These are phyloP conservation scores for Chrysanthemum makinoi DNA, from an alignment of 129 eudicot genomes.

Conservation along the genomic window DNA sequence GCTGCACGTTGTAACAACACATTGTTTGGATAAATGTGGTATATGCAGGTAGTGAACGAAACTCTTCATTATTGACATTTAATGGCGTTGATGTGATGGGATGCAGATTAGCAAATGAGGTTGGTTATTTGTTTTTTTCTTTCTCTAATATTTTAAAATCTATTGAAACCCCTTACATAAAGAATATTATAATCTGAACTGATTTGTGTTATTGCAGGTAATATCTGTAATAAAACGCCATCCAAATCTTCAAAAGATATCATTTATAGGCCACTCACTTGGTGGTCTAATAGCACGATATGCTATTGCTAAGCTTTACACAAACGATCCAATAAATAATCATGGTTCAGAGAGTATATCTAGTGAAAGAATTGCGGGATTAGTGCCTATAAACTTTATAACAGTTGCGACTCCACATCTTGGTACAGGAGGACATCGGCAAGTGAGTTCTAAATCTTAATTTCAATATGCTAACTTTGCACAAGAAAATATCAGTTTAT, in stretches of 20 bases:
- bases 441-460: constrained; percentile 42
- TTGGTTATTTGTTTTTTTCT: constrained; percentile 21
- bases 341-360: constrained; percentile 21
- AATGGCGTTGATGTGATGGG: constrained; percentile 99
- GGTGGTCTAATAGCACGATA: constrained; percentile 93
- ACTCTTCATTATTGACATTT: constrained; percentile 74
- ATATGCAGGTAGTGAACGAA: constrained; percentile 76
- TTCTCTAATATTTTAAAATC: neutral
- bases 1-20: constrained; percentile 13
- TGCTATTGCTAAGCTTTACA: constrained; percentile 81
- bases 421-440: constrained; percentile 87
- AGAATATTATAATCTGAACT: constrained; percentile 9
- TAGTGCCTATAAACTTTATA: constrained; percentile 78
- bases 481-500: constrained; percentile 1
- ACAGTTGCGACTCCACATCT: constrained; percentile 94
- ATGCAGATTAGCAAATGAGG: constrained; percentile 92
- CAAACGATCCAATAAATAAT: constrained; percentile 29
- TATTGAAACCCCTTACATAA: neutral
- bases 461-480: constrained; percentile 3
- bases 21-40: constrained; percentile 16
- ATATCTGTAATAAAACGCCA: constrained; percentile 57
- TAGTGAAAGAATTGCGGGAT: constrained; percentile 63
- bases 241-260: constrained; percentile 75
- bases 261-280: constrained; percentile 90
- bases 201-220: constrained; percentile 49